Evolutionary conservation across 192 early-diverging fungal species (phyloP), one percentile per base, ranked within the genome.

Genomic region (Coemansia aciculifera): DNA sequence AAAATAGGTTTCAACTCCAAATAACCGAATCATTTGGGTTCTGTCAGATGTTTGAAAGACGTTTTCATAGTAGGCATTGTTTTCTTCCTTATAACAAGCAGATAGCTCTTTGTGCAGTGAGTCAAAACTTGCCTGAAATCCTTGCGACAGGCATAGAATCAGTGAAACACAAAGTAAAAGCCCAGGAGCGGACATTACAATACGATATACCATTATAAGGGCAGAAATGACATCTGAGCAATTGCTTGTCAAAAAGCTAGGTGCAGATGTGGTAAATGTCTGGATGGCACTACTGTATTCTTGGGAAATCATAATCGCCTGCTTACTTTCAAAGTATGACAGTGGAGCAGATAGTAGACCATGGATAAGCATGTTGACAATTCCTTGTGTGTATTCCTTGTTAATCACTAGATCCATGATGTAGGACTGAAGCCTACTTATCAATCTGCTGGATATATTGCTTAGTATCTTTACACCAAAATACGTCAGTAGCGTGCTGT

Each of bases 21-120:
- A 88, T 0, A 91, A 84, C 19, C 92, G 88, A 62, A 94, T 87
- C 38, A 85, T 84, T 8, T 86, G 81, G n/a, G 48, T 9, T 7
- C 23, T 23, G 12, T 12, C 10, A 12, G 10, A 39, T 7, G 38
- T 39, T 39, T 12, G 8, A 39, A 12, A 8, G 38, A 39, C 10
- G 12, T 39, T 39, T 39, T 39, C 10, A 39, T 39, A 12, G 12
- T 39, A 39, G 12, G 8, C 38, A 9, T 8, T 3, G 38, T 39
- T 39, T 39, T 39, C 38, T 24, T 24, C 19, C 19, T 3, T 49
- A 23, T 2, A 49, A 23, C 3, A 7, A 21, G 19, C 10, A 23
- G 4, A 24, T 23, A 24, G 48, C 8, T 21, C 48, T 2, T 39
- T 24, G 8, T 49, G 19, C 2, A 49, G n/a, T 21, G 48, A 24